A percentile compares a stretch with the other conserved stretches of the same genome.
These are phyloP conservation scores for Picea abies DNA, from an alignment of 83 land plant species.

Conservation along the genomic window DNA sequence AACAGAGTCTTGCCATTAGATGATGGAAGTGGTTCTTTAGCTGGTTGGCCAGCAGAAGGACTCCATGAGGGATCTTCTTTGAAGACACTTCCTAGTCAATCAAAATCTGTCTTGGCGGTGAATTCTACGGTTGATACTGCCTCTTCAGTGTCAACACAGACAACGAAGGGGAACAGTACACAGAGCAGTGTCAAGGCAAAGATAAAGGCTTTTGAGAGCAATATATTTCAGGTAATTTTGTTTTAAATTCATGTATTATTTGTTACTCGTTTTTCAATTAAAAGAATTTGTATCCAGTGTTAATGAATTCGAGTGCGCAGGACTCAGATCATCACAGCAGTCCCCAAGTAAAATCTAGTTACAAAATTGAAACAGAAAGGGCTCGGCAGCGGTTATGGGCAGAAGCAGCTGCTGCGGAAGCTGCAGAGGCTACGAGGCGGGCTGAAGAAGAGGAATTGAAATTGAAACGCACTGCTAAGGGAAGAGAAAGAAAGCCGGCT, in stretches of 20 bases:
- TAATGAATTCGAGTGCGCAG: conserved; percentile 8
- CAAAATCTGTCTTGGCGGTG: neutral
- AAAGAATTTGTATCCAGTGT: neutral
- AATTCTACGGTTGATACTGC: too few relatives aligned
- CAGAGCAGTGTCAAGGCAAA: conserved; percentile 15
- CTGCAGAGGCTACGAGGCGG: conserved; percentile 14
- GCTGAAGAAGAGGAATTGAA: conserved; percentile 16
- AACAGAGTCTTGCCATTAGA: neutral
- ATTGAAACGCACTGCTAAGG: conserved; percentile 1
- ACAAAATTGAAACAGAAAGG: conserved; percentile 8
- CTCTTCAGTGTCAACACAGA: neutral
- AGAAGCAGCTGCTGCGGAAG: conserved; percentile 17
- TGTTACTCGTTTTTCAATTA: neutral
- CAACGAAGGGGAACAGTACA: neutral
- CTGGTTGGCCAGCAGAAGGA: neutral
- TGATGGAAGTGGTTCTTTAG: neutral
- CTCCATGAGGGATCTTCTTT: neutral
- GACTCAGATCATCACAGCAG: neutral
- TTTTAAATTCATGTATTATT: neutral
- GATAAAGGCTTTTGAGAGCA: conserved; percentile 13
- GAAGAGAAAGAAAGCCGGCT: conserved; percentile 2
- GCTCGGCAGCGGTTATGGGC: conserved; percentile 16
- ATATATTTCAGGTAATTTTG: conserved; percentile 1
- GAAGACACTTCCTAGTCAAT: neutral
- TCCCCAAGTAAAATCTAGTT: neutral